phyloP scores from a whole-genome alignment of 345 rosid genomes.

The Corymbia maculata region DNA sequence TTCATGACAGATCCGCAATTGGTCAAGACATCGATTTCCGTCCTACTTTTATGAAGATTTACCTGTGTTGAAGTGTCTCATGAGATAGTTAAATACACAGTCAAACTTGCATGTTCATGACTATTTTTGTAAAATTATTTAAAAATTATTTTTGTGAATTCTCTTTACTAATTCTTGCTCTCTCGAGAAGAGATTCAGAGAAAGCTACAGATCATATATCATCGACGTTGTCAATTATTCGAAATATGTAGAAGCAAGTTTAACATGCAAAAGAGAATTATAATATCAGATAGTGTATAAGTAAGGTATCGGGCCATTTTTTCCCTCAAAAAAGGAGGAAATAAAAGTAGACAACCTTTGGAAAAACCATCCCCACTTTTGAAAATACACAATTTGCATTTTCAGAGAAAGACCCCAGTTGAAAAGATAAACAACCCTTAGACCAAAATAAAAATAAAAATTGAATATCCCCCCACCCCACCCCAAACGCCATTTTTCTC shows the following conservation, averaged over 20 bases:
- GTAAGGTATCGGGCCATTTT: neutral
- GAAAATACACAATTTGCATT: neutral
- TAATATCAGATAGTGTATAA: rapidly evolving
- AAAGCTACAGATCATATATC: neutral
- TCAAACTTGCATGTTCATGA: neutral
- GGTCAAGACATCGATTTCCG: neutral
- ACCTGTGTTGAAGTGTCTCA: neutral
- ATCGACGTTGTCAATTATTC: neutral
- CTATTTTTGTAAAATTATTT: neutral
- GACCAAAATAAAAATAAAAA: no score
- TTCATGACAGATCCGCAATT: neutral
- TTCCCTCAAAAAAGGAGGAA: neutral
- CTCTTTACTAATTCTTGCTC: no score
- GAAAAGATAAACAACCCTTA: neutral
- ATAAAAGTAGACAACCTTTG: neutral
- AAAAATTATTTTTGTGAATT: no score
- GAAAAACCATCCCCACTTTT: neutral
- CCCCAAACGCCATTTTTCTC: neutral
- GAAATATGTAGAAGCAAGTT: neutral
- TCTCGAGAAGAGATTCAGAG: neutral
- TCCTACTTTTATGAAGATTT: neutral
- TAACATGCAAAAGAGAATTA: neutral
- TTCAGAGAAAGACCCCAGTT: neutral
- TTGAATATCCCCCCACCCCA: rapidly evolving
- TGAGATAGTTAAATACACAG: neutral